These are phyloP conservation scores for Peltaster fructicola DNA, from an alignment of 2,329 filamentous ascomycete genomes.

Conservation along the genomic window DNA sequence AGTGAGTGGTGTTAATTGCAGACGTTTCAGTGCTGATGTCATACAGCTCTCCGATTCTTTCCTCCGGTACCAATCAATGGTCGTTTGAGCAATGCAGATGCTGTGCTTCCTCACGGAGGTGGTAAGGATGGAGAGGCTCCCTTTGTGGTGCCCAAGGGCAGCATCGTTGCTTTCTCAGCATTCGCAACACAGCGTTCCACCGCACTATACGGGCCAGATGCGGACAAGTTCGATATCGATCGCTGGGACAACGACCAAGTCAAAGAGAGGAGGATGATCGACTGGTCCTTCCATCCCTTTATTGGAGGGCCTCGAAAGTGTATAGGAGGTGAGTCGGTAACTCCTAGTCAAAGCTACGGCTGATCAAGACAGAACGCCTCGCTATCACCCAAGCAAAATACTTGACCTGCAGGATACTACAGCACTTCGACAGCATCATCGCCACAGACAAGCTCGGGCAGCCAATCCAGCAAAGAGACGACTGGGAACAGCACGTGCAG, in stretches of 20 bases:
- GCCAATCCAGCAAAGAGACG: neutral
- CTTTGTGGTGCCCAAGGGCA: no score
- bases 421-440: constrained; percentile 2
- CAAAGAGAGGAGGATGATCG: constrained; percentile 3
- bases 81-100: constrained; percentile 2
- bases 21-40: no score
- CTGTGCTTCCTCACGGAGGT: no score
- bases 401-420: constrained; percentile 2
- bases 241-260: no score
- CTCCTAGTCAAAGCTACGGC: no score
- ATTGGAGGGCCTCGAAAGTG: constrained; percentile 2
- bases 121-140: no score
- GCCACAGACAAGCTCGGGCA: constrained; percentile 1
- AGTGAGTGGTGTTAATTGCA: no score
- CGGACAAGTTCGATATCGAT: no score
- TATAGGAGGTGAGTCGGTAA: constrained; percentile 2
- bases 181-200: no score
- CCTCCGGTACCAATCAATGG: constrained; percentile 3
- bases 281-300: constrained; percentile 5
- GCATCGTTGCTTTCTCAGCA: no score
- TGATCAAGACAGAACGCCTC: no score
- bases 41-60: constrained; percentile 3
- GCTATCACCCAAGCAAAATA: constrained; percentile 3
- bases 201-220: no score
- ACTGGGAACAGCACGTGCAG: constrained; percentile 2